These are phyloP conservation scores for Nitzschia sp. DNA, from an alignment of 108 stramenopile species.

Conservation along the genomic window DNA sequence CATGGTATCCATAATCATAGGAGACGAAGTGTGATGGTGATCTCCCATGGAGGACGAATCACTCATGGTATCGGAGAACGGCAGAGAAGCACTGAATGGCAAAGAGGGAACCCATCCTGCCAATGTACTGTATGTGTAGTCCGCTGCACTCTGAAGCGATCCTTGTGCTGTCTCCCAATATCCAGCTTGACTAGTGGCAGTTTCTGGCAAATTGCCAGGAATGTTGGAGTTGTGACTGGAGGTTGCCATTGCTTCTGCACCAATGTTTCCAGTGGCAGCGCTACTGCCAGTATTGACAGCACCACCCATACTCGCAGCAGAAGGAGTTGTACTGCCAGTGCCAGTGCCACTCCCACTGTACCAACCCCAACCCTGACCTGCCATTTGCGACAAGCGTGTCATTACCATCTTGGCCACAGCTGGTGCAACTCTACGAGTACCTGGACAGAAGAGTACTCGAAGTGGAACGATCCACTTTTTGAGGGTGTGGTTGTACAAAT, in stretches of 20 bases:
- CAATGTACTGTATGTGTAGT: constrained; percentile 8
- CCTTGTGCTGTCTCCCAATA: constrained; percentile 14
- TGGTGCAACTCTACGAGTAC: neutral
- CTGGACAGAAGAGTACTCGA: too few species aligned
- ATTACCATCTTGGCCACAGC: constrained; percentile 15
- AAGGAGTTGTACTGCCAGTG: constrained; percentile 1
- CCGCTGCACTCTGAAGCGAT: constrained; percentile 8
- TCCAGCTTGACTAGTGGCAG: neutral
- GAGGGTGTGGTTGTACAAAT: too few species aligned
- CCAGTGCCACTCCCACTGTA: constrained; percentile 5
- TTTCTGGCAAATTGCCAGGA: too few species aligned
- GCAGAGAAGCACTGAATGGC: neutral
- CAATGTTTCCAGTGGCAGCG: too few species aligned
- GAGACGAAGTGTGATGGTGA: neutral
- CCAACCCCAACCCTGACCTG: constrained; percentile 26
- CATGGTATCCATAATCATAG: constrained; percentile 15
- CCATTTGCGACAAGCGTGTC: constrained; percentile 23
- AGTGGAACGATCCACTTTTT: too few species aligned
- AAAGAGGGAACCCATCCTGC: constrained; percentile 10
- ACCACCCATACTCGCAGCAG: neutral
- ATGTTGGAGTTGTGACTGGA: too few species aligned
- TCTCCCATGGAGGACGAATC: constrained; percentile 5
- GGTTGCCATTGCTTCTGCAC: too few species aligned
- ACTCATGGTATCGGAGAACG: constrained; percentile 5
- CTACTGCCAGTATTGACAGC: too few species aligned